phyloP scores from a whole-genome alignment of 2,329 filamentous ascomycete species.

The Diaporthe humulicola region DNA sequence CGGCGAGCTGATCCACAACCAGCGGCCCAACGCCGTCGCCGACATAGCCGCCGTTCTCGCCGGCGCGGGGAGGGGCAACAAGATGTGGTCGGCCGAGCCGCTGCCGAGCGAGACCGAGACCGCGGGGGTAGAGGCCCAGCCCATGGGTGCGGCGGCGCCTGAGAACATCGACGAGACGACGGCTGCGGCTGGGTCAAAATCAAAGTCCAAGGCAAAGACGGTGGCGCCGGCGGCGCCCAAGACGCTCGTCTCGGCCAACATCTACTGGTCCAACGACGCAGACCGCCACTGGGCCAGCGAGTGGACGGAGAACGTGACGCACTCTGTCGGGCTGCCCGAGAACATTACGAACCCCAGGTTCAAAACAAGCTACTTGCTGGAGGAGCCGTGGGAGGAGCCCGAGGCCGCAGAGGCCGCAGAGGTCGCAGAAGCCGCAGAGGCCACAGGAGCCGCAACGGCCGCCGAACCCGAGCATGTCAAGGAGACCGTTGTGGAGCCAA shows the following conservation, averaged over 20 bases:
- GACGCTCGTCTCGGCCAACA: conserved; percentile 55
- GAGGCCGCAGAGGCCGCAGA: too few relatives aligned
- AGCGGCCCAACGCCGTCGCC: conserved; percentile 72
- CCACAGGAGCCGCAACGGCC: too few relatives aligned
- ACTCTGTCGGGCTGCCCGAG: conserved; percentile 56
- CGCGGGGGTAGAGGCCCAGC: conserved; percentile 35
- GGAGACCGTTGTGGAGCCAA: neutral
- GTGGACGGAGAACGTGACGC: conserved; percentile 69
- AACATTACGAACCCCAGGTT: conserved; percentile 31
- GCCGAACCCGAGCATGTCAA: too few relatives aligned
- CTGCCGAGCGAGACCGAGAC: conserved; percentile 9
- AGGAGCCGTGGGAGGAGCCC: neutral
- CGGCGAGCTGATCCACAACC: conserved; percentile 67
- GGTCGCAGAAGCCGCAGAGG: too few relatives aligned
- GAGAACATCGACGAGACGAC: conserved; percentile 23
- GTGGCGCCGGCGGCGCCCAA: conserved; percentile 26
- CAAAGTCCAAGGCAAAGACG: neutral
- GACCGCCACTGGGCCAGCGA: conserved; percentile 61
- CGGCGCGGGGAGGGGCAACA: conserved; percentile 65
- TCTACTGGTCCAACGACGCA: conserved; percentile 65
- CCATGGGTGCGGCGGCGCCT: conserved; percentile 1
- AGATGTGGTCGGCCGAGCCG: conserved; percentile 50
- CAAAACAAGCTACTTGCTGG: conserved; percentile 35
- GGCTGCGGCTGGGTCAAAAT: conserved; percentile 32
- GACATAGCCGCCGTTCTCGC: conserved; percentile 72